Conservation (phyloP, 1,284 basidiomycete species). For the Cutaneotrichosporon cyanovorans region DNA sequence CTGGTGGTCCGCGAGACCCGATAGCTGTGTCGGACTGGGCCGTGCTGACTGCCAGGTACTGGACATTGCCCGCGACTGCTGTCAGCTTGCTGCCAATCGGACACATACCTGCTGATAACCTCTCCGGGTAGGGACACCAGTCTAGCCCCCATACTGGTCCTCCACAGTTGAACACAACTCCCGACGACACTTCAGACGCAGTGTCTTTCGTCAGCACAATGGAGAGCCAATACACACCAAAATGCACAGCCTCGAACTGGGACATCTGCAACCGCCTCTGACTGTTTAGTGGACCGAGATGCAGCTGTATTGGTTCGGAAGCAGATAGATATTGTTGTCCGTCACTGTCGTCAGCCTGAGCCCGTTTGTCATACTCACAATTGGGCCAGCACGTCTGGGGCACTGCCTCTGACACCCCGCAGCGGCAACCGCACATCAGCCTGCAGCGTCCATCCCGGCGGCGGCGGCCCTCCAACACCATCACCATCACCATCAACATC, state of each 20-base stretch:
- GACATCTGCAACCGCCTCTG: conserved; percentile 14
- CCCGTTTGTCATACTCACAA: background rate
- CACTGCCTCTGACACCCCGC: conserved; percentile 24
- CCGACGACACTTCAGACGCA: conserved; percentile 4
- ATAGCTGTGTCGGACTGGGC: conserved; percentile 47
- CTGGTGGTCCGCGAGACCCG: conserved; percentile 20
- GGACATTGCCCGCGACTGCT: conserved; percentile 53
- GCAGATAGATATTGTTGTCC: conserved; percentile 24
- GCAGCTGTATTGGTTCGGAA: background rate
- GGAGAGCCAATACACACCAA: background rate
- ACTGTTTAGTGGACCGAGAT: conserved; percentile 23
- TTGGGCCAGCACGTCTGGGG: background rate
- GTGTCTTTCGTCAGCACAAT: conserved; percentile 4
- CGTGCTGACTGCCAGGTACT: conserved; percentile 76
- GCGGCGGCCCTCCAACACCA: conserved; percentile 1
- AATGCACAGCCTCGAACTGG: conserved; percentile 14
- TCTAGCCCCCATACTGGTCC: conserved; percentile 78
- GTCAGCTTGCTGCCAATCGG: background rate
- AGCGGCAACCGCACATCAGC: conserved; percentile 31
- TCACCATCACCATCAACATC: conserved; percentile 1
- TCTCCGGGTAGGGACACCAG: conserved; percentile 73
- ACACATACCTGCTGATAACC: conserved; percentile 44
- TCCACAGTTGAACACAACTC: conserved; percentile 59
- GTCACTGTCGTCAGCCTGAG: conserved; percentile 16
- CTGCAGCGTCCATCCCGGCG: conserved; percentile 24